These are phyloP conservation scores for Lomentospora prolificans DNA, from an alignment of 2,329 filamentous ascomycete species.

Conservation along the genomic window DNA sequence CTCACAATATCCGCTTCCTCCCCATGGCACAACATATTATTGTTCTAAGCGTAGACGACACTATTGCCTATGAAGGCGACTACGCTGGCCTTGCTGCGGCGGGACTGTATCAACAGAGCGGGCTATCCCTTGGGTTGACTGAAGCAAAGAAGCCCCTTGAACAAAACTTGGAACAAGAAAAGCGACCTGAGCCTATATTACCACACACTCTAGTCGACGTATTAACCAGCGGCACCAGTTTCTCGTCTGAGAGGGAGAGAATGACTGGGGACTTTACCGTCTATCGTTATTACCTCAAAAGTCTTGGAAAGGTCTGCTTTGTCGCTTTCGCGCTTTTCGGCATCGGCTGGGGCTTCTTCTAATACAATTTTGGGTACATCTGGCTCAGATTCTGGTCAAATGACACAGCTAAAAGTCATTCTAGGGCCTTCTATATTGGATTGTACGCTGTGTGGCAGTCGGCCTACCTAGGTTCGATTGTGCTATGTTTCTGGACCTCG, in stretches of 20 bases:
- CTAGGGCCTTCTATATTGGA: constrained; percentile 20
- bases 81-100: constrained; percentile 19
- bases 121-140: no score
- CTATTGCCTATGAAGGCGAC: constrained; percentile 29
- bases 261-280: constrained; percentile 22
- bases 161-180: no score
- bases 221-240: no score
- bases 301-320: constrained; percentile 14
- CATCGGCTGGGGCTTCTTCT: constrained; percentile 17
- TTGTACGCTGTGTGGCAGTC: constrained; percentile 18
- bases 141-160: no score
- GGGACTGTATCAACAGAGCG: no score
- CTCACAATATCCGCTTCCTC: constrained; percentile 22
- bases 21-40: constrained; percentile 35
- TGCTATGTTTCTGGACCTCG: no score
- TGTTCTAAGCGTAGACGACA: constrained; percentile 30
- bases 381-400: constrained; percentile 33
- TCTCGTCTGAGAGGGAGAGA: no score
- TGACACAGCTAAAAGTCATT: constrained; percentile 16
- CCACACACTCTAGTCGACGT: no score
- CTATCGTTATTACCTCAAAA: constrained; percentile 26
- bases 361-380: constrained; percentile 21
- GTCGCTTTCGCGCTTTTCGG: constrained; percentile 15
- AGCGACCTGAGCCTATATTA: no score
- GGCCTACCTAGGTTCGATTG: no score